Conservation (phyloP, 768 basidiomycete genomes). For the Leccinum subtestaceum region DNA sequence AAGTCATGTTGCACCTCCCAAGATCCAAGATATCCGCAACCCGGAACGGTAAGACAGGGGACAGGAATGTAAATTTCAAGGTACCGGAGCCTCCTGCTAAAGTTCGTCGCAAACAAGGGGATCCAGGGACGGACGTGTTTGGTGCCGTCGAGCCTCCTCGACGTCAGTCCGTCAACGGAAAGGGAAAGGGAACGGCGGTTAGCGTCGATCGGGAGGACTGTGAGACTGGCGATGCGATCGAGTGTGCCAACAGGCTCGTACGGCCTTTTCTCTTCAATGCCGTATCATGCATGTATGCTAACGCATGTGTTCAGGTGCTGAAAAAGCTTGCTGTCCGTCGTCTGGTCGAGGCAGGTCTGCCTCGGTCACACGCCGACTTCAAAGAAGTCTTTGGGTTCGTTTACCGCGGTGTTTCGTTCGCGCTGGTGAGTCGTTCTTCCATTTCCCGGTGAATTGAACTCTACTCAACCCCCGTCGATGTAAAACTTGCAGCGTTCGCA, state of each 20-base stretch:
- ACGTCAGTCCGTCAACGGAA: constrained; percentile 24
- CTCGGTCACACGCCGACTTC: constrained; percentile 27
- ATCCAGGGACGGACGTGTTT: constrained; percentile 25
- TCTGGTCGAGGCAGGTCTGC: constrained; percentile 32
- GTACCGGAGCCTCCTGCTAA: constrained; percentile 46
- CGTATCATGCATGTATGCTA: background rate
- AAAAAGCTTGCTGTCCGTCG: constrained; percentile 39
- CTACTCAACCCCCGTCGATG: background rate
- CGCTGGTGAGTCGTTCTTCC: constrained; percentile 33
- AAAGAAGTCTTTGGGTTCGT: constrained; percentile 38
- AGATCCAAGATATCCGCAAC: constrained; percentile 17
- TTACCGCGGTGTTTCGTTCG: constrained; percentile 41
- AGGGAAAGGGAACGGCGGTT: constrained; percentile 22
- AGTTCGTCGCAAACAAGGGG: constrained; percentile 16
- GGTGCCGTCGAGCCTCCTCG: constrained; percentile 22
- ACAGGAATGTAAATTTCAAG: constrained; percentile 36
- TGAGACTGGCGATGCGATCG: constrained; percentile 35
- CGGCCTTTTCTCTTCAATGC: no score
- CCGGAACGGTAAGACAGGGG: constrained; percentile 8
- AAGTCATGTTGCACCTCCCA: constrained; percentile 40
- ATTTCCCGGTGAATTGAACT: background rate
- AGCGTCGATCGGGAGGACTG: constrained; percentile 25
- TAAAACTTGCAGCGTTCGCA: no score
- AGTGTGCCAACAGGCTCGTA: constrained; percentile 44
- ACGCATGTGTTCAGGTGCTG: constrained; percentile 26